A percentile compares a stretch with the other conserved stretches of the same genome.
Conservation (phyloP, 169 alveolate species). For the Cryptosporidium sp. region DNA sequence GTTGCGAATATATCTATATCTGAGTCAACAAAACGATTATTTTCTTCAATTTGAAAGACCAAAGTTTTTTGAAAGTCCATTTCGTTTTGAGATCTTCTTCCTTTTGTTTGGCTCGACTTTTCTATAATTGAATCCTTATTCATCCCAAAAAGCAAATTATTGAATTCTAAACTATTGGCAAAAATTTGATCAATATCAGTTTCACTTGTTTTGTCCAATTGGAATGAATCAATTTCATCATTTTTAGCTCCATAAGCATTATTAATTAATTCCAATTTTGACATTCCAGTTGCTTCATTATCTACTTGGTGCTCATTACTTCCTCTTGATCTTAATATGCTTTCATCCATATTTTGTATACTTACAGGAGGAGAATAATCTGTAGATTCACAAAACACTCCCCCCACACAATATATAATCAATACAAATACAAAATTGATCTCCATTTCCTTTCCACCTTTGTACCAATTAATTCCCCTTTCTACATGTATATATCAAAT, state of each 20-base stretch:
- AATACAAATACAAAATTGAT: background rate
- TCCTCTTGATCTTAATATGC: conserved; percentile 36
- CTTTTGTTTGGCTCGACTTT: background rate
- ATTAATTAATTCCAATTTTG: background rate
- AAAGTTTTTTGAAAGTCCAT: conserved; percentile 20
- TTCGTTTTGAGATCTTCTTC: conserved; percentile 34
- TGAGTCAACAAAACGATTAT: conserved; percentile 48
- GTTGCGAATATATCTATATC: conserved; percentile 56
- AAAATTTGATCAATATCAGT: conserved; percentile 13
- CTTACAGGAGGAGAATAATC: conserved; percentile 11
- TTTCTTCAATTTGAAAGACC: conserved; percentile 42
- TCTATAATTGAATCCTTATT: background rate
- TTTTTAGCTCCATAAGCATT: background rate
- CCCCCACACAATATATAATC: background rate
- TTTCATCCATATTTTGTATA: conserved; percentile 10
- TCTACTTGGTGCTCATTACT: background rate
- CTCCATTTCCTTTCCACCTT: background rate
- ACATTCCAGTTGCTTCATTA: background rate
- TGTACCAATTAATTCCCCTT: no score
- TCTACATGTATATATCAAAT: background rate
- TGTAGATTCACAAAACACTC: background rate
- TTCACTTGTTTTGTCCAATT: background rate
- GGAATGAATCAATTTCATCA: background rate
- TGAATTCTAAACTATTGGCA: background rate
- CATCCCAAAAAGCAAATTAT: background rate